Evolutionary conservation across 164 flowering plant species (phyloP).

Genomic region (Saururus chinensis): DNA sequence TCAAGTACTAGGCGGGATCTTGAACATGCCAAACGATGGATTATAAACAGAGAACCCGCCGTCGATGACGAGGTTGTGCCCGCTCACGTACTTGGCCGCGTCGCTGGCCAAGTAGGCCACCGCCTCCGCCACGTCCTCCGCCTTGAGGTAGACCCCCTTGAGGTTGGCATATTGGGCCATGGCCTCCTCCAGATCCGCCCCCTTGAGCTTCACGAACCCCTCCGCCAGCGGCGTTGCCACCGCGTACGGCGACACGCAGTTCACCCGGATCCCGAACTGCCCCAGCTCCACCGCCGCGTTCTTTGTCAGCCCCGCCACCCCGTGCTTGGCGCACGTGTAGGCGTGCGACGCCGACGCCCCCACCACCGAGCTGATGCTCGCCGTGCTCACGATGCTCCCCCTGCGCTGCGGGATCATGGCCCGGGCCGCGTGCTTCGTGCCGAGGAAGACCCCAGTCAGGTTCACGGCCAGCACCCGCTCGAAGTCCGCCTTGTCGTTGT

Average conservation of each 20-base stretch:
- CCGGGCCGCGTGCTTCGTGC: conserved; percentile 15
- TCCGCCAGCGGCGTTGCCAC: background rate
- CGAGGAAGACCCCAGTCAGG: conserved; percentile 21
- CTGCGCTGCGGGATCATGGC: conserved; percentile 3
- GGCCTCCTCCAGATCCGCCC: background rate
- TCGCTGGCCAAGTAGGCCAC: background rate
- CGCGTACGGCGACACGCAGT: conserved; percentile 31
- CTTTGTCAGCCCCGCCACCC: conserved; percentile 31
- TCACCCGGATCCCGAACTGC: conserved; percentile 38
- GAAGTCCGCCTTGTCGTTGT: conserved; percentile 8
- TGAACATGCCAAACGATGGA: background rate
- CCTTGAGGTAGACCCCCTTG: conserved; percentile 1
- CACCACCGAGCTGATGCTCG: conserved; percentile 27
- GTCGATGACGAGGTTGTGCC: conserved; percentile 2
- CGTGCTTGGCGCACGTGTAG: conserved; percentile 32
- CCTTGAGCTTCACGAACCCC: background rate
- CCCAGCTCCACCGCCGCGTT: conserved; percentile 39
- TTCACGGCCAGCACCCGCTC: conserved; percentile 19
- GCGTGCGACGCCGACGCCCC: conserved; percentile 22
- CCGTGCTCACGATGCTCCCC: conserved; percentile 2
- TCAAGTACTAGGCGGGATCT: background rate
- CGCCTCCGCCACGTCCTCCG: conserved; percentile 3
- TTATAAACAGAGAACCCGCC: background rate
- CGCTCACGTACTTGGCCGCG: conserved; percentile 1
- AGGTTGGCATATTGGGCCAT: background rate